Evolutionary conservation across 768 basidiomycete species (phyloP).

Genomic region (Termitomyces sp.): DNA sequence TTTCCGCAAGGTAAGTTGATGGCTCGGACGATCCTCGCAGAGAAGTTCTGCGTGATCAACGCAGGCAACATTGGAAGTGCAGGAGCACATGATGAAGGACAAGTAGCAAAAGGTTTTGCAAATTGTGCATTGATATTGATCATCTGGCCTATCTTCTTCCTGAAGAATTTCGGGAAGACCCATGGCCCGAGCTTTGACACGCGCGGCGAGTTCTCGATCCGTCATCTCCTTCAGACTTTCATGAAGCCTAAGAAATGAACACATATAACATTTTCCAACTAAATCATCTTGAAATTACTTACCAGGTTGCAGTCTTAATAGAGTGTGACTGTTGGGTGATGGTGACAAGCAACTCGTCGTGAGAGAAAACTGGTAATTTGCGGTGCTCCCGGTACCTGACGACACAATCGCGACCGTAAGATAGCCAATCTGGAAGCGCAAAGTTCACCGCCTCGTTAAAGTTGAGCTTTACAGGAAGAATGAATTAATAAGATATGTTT

Average conservation of each 20-base stretch:
- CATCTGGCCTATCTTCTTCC: constrained; percentile 80
- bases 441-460: constrained; percentile 99
- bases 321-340: constrained; percentile 93
- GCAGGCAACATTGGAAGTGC: constrained; percentile 77
- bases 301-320: constrained; percentile 94
- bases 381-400: constrained; percentile 84
- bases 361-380: constrained; percentile 96
- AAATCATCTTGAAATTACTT: constrained; percentile 17
- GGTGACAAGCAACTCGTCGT: constrained; percentile 95
- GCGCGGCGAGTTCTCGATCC: constrained; percentile 69
- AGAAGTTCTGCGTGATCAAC: constrained; percentile 77
- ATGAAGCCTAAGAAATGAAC: constrained; percentile 56
- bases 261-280: not conserved
- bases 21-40: constrained; percentile 47
- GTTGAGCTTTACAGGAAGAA: constrained; percentile 60
- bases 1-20: constrained; percentile 62
- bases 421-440: constrained; percentile 92
- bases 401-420: constrained; percentile 83
- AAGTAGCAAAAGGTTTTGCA: constrained; percentile 97
- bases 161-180: constrained; percentile 68
- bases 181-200: constrained; percentile 53
- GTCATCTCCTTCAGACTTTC: constrained; percentile 86
- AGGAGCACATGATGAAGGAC: constrained; percentile 82
- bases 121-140: constrained; percentile 90
- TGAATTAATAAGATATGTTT: constrained; percentile 13